Evolutionary conservation across 768 basidiomycete genomes (phyloP), one percentile per base, ranked within the genome.

Genomic region (Mycena crocata): DNA sequence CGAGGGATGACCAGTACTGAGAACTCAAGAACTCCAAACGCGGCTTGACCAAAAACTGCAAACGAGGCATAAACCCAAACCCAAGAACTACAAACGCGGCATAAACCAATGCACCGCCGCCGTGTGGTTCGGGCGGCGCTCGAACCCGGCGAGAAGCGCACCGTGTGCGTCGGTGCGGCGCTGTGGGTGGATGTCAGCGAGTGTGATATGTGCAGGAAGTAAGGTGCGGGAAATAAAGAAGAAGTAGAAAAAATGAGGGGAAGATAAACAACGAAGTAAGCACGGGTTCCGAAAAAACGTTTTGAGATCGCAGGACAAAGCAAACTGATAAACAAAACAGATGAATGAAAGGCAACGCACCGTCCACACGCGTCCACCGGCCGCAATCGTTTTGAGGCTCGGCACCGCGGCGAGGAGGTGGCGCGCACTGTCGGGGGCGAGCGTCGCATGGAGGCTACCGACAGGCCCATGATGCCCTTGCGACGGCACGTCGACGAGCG

Each of bases 341-440:
- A 8, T 9, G 40, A 42, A 45, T 24, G 7, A 21, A 19, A 32
- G 32, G n/a, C 19, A 3, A 80, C 86, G 59, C 67, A 89, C 89
- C 68, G 79, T 85, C 89, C 89, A 90, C 14, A 85, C 72, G 40
- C 87, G 79, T 21, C 82, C 81, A 62, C 83, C 84, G 23, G 82
- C 84, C 15, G 88, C 78, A 45, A 90, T 77, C 58, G 79, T 85
- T 46, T 74, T 77, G 48, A 91, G 74, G 24, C 70, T 78, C 3
- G 76, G 78, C 26, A 83, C 80, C 5, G 70, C 66, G 32, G 72
- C 70, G 77, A 87, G 84, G 75, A 90, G 77, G 39, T 77, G 57
- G 13, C 73, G 75, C 24, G 82, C 81, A 34, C 79, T 81, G 14
- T 80, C 77, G 35, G 73, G 76, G 49, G 72, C 77, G 23, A 88